Conservation (phyloP, 805 yeast species). For the Komagataella kurtzmanii region DNA sequence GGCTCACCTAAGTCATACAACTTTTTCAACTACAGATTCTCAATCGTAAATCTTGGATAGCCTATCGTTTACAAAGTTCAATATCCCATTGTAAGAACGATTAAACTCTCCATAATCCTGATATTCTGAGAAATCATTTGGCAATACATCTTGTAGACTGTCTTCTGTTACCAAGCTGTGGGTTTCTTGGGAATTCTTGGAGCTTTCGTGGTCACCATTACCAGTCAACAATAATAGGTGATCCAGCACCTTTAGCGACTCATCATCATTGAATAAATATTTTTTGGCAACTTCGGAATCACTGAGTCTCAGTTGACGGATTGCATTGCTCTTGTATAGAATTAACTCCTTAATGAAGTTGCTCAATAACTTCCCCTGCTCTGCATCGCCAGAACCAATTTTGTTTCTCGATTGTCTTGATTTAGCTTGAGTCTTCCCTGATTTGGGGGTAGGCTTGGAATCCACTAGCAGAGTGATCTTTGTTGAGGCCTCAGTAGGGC, state of each 20-base stretch:
- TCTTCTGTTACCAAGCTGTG: slow-evolving; percentile 1
- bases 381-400: not conserved
- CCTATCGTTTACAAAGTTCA: slow-evolving; percentile 1
- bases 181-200: slow-evolving; percentile 1
- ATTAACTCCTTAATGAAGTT: slow-evolving; percentile 14
- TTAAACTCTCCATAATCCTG: slow-evolving; percentile 2
- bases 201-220: not conserved
- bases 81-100: not conserved
- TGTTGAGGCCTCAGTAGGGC: not conserved
- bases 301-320: not conserved
- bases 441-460: not conserved
- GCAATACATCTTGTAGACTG: not conserved
- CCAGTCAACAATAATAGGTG: slow-evolving; percentile 4
- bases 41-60: not conserved
- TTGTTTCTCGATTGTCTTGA: not conserved
- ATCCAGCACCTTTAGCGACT: slow-evolving; percentile 4
- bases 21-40: not conserved
- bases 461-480: not conserved
- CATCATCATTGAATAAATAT: slow-evolving; percentile 6
- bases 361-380: slow-evolving; percentile 9
- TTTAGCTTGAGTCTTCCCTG: not conserved
- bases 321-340: slow-evolving; percentile 5
- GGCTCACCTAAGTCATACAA: not conserved
- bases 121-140: not conserved
- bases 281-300: slow-evolving; percentile 10